A percentile compares a stretch with the other conserved stretches of the same genome.
These are phyloP conservation scores for Zelopaecilomyces penicillatus DNA, from an alignment of 2,329 filamentous ascomycete genomes.

Conservation along the genomic window DNA sequence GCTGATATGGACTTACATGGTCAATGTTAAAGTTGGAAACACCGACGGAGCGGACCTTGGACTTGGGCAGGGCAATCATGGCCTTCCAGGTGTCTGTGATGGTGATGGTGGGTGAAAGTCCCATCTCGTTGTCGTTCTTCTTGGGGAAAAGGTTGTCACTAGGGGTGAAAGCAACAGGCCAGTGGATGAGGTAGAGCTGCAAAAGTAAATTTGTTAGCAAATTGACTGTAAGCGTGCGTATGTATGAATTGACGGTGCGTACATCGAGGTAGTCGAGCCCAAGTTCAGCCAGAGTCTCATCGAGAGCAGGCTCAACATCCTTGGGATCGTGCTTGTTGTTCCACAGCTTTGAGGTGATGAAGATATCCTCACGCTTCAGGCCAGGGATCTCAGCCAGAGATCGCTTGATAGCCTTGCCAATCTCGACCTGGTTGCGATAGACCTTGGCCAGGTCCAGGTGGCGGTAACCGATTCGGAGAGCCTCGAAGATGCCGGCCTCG, in stretches of 20 bases:
- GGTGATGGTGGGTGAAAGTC: conserved; percentile 33
- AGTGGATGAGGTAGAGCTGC: conserved; percentile 54
- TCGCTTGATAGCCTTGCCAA: conserved; percentile 46
- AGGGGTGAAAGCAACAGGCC: conserved; percentile 43
- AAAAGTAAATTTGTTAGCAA: background rate
- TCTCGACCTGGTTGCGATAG: conserved; percentile 58
- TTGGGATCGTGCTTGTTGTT: conserved; percentile 72
- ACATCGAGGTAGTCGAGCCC: conserved; percentile 50
- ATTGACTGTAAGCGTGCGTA: conserved; percentile 1
- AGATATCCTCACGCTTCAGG: conserved; percentile 64
- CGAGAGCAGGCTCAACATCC: conserved; percentile 46
- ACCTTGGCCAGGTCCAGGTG: conserved; percentile 47
- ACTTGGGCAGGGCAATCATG: conserved; percentile 48
- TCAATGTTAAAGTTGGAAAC: conserved; percentile 66
- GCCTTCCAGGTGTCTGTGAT: conserved; percentile 38
- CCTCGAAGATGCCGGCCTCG: conserved; percentile 53
- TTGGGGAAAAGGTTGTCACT: conserved; percentile 38
- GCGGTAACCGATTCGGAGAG: conserved; percentile 55
- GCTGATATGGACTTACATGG: conserved; percentile 21
- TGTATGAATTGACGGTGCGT: conserved; percentile 8
- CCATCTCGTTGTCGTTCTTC: conserved; percentile 22
- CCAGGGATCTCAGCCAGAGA: conserved; percentile 38
- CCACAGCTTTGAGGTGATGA: conserved; percentile 87
- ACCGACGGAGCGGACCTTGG: conserved; percentile 58
- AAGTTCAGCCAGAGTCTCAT: conserved; percentile 47